Evolutionary conservation across 106 monocot genomes (phyloP).

Genomic region (Posidonia australis): DNA sequence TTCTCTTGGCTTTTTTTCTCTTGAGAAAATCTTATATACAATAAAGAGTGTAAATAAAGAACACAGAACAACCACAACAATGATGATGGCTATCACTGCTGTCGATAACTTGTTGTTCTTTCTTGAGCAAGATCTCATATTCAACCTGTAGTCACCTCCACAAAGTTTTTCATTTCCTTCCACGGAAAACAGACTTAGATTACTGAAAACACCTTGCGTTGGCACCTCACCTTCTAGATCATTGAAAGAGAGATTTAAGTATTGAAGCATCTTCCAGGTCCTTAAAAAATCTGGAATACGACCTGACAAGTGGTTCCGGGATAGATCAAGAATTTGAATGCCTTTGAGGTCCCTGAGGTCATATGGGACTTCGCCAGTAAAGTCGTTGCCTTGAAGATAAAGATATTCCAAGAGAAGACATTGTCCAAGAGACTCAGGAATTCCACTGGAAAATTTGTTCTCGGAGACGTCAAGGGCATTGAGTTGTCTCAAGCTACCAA

Average conservation of each 20-base stretch:
- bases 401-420: conserved; percentile 7
- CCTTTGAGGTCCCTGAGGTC: background rate
- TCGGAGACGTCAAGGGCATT: conserved; percentile 7
- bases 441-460: conserved; percentile 9
- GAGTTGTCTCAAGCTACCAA: conserved; percentile 8
- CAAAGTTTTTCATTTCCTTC: conserved; percentile 12
- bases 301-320: conserved; percentile 9
- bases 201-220: background rate
- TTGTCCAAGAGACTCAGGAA: conserved; percentile 1
- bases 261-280: background rate
- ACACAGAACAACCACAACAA: background rate
- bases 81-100: background rate
- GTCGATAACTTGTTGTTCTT: background rate
- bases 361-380: conserved; percentile 6
- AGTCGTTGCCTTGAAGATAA: conserved; percentile 4
- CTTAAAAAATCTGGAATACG: conserved; percentile 5
- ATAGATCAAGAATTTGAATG: conserved; percentile 16
- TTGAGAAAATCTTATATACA: background rate
- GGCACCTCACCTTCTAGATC: conserved; percentile 10
- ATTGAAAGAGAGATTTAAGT: conserved; percentile 21
- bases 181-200: background rate
- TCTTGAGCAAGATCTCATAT: background rate
- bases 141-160: background rate
- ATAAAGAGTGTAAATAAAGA: background rate
- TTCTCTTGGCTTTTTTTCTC: background rate